These are phyloP conservation scores for Mortierella alpina DNA, from an alignment of 192 early-diverging fungal genomes.

Conservation along the genomic window DNA sequence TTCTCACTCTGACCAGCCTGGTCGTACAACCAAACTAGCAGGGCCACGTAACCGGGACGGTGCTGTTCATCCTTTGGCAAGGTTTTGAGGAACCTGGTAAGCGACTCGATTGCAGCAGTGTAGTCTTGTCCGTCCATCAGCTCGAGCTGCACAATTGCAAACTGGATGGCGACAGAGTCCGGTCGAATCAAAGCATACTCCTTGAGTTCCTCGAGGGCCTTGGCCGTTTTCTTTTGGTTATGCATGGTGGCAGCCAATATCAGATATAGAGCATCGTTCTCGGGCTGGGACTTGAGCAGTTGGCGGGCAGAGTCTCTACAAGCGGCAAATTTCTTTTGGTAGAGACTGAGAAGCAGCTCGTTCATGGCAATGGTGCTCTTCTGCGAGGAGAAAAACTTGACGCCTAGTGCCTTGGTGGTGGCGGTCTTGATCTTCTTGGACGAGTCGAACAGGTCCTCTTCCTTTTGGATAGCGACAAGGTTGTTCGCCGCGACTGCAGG, in stretches of 20 bases:
- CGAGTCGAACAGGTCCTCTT: conserved; percentile 69
- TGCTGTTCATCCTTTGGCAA: conserved; percentile 55
- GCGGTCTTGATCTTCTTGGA: conserved; percentile 66
- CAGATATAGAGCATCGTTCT: conserved; percentile 67
- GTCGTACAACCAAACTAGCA: conserved; percentile 79
- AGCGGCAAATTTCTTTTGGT: conserved; percentile 65
- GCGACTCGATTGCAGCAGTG: conserved; percentile 59
- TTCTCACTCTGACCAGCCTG: conserved; percentile 69
- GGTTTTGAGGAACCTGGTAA: conserved; percentile 55
- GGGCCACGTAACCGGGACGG: conserved; percentile 72
- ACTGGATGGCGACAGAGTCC: conserved; percentile 63
- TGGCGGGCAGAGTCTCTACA: conserved; percentile 64
- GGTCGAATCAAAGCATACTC: conserved; percentile 53
- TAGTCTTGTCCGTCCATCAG: conserved; percentile 57
- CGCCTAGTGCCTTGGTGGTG: conserved; percentile 63
- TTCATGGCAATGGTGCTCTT: conserved; percentile 72
- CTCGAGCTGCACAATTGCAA: conserved; percentile 72
- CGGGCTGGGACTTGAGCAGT: conserved; percentile 68
- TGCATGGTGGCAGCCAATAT: conserved; percentile 67
- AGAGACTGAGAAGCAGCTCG: conserved; percentile 66
- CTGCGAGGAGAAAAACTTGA: conserved; percentile 69
- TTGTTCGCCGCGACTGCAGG: conserved; percentile 79
- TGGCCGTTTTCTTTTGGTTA: conserved; percentile 66
- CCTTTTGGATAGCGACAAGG: conserved; percentile 65
- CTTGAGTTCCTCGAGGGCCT: conserved; percentile 68